phyloP scores from a whole-genome alignment of 2,329 filamentous ascomycete species.

The Alternaria sp. region DNA sequence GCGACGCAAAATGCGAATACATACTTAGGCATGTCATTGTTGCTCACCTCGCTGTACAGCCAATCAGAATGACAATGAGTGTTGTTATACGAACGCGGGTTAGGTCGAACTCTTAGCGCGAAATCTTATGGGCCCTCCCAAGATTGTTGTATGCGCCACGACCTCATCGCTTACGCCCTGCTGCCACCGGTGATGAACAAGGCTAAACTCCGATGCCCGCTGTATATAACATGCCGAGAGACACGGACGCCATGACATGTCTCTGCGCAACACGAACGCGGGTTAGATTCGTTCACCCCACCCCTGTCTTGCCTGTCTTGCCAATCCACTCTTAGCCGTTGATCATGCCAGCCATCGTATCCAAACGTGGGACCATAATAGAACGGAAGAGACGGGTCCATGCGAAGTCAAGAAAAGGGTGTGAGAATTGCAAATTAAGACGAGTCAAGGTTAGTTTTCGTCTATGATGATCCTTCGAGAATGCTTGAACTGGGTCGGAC shows the following conservation, averaged over 20 bases:
- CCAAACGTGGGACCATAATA: constrained; percentile 9
- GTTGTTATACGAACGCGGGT: not conserved
- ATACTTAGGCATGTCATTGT: not conserved
- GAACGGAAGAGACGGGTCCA: constrained; percentile 50
- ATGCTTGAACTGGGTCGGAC: not conserved
- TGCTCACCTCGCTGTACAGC: not conserved
- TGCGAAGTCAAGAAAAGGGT: constrained; percentile 63
- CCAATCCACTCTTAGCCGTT: not conserved
- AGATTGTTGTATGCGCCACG: not conserved
- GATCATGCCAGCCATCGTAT: constrained; percentile 27
- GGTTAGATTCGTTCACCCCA: not conserved
- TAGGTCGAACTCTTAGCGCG: not conserved
- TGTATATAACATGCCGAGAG: not conserved
- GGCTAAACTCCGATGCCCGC: constrained; percentile 1
- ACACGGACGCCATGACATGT: not conserved
- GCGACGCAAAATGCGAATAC: not conserved
- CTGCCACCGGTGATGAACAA: not conserved
- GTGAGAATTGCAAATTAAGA: constrained; percentile 65
- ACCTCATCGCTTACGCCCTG: not conserved
- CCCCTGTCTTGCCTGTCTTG: not conserved
- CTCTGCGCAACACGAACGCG: not conserved
- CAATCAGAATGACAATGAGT: constrained; percentile 1
- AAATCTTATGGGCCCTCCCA: not conserved
- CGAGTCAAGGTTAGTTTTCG: constrained; percentile 58
- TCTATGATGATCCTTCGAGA: not conserved